Evolutionary conservation across 345 rosid species (phyloP).

Genomic region (Diplotaxis tenuifolia): DNA sequence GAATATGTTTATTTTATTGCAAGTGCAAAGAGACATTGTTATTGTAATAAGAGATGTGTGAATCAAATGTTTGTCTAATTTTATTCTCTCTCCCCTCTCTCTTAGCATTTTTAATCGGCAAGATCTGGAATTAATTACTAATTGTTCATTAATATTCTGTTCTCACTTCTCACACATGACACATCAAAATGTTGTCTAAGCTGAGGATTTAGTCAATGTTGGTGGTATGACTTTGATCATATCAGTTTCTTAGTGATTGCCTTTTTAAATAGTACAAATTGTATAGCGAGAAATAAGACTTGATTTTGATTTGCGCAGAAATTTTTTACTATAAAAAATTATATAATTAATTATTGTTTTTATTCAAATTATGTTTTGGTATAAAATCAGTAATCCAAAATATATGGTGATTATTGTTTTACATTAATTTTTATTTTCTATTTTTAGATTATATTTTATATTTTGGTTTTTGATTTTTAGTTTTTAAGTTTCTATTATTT

Average conservation of each 20-base stretch:
- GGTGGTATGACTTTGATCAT: background rate
- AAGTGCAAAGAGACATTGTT: conserved; percentile 18
- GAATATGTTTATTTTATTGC: conserved; percentile 13
- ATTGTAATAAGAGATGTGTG: conserved; percentile 33
- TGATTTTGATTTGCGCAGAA: too few relatives aligned
- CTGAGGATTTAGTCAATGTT: background rate
- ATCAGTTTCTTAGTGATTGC: background rate
- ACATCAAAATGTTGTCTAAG: conserved; percentile 22
- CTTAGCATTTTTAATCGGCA: conserved; percentile 3
- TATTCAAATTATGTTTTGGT: too few relatives aligned
- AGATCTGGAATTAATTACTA: conserved; percentile 27
- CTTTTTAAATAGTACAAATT: too few relatives aligned
- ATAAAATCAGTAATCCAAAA: too few relatives aligned
- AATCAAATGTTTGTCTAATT: conserved; percentile 34
- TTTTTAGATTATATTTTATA: too few relatives aligned
- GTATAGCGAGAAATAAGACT: too few relatives aligned
- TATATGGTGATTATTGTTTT: too few relatives aligned
- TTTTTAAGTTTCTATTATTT: too few relatives aligned
- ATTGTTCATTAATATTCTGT: conserved; percentile 2
- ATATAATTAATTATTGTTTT: too few relatives aligned
- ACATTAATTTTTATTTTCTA: too few relatives aligned
- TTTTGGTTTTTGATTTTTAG: too few relatives aligned
- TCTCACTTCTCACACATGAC: conserved; percentile 21
- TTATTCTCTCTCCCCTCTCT: conserved; percentile 7
- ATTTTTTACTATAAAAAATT: too few relatives aligned